Percentiles rank a stretch among this genome's conserved stretches.
Evolutionary conservation across 306 rosid genomes (phyloP).

Genomic region (Fagus sylvatica): DNA sequence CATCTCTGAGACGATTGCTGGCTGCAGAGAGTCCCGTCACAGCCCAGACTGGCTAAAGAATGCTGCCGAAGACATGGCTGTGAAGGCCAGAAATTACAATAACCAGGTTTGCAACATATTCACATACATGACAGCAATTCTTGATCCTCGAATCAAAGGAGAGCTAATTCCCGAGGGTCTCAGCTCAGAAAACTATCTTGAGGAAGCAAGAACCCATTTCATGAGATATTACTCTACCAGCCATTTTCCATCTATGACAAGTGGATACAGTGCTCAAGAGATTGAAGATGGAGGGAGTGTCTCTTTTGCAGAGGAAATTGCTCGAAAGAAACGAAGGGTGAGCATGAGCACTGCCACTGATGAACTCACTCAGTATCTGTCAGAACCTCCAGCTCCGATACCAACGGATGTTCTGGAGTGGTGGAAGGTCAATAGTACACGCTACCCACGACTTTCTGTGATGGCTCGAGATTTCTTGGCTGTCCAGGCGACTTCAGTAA

Average conservation of each 20-base stretch:
- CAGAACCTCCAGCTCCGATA: slow-evolving; percentile 87
- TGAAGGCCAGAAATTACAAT: slow-evolving; percentile 66
- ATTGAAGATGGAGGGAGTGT: slow-evolving; percentile 75
- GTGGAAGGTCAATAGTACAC: slow-evolving; percentile 89
- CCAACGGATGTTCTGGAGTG: slow-evolving; percentile 90
- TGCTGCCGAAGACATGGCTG: slow-evolving; percentile 91
- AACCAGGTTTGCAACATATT: slow-evolving; percentile 81
- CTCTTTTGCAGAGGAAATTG: slow-evolving; percentile 96
- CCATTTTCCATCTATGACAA: slow-evolving; percentile 65
- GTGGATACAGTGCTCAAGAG: slow-evolving; percentile 69
- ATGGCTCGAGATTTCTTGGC: slow-evolving; percentile 97
- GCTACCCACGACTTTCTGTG: slow-evolving; percentile 83
- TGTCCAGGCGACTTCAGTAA: slow-evolving; percentile 82
- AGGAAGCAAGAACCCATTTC: slow-evolving; percentile 86
- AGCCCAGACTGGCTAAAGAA: slow-evolving; percentile 83
- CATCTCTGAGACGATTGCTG: slow-evolving; percentile 76
- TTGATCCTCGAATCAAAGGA: slow-evolving; percentile 92
- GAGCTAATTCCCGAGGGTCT: slow-evolving; percentile 91
- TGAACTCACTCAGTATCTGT: slow-evolving; percentile 89
- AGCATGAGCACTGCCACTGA: slow-evolving; percentile 75
- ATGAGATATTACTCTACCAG: slow-evolving; percentile 65
- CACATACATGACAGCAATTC: slow-evolving; percentile 86
- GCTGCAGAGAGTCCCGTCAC: slow-evolving; percentile 78
- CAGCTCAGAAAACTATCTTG: slow-evolving; percentile 62
- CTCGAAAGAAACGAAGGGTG: slow-evolving; percentile 84